Evolutionary conservation across 1,284 basidiomycete species (phyloP).

Genomic region (Pyrrhoderma lamaoense): DNA sequence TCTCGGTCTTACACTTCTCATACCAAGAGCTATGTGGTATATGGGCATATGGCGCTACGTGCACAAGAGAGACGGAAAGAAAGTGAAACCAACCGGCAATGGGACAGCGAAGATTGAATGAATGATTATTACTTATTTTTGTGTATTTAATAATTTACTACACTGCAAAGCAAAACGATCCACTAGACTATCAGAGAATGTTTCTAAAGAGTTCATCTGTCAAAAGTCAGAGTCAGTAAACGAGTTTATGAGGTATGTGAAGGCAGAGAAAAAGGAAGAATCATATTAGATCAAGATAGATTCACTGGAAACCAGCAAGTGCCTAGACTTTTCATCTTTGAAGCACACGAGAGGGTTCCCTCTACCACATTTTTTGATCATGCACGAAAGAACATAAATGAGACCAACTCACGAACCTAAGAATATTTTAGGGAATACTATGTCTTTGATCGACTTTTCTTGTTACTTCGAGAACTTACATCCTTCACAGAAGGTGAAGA

Average conservation of each 20-base stretch:
- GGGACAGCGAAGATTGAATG: background rate
- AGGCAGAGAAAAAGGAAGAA: background rate
- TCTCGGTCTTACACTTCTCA: conserved; percentile 55
- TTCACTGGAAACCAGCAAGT: conserved; percentile 45
- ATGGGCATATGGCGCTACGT: conserved; percentile 66
- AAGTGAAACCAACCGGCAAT: background rate
- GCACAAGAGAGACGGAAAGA: conserved; percentile 46
- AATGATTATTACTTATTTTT: background rate
- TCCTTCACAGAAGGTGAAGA: background rate
- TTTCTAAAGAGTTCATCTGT: no score
- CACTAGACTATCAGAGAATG: no score
- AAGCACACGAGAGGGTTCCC: conserved; percentile 40
- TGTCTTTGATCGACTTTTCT: background rate
- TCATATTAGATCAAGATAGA: conserved; percentile 87
- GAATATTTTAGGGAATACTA: no score
- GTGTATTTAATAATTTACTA: background rate
- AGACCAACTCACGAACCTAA: no score
- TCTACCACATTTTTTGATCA: conserved; percentile 71
- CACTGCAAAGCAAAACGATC: background rate
- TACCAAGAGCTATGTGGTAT: conserved; percentile 66
- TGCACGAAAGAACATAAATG: conserved; percentile 26
- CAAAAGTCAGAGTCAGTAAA: no score
- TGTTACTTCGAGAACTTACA: background rate
- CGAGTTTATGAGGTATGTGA: background rate
- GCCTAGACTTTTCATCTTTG: conserved; percentile 22